Percentiles rank a stretch among this genome's conserved stretches.
These are phyloP conservation scores for Breynia disticha DNA, from an alignment of 441 rosid genomes.

Conservation along the genomic window DNA sequence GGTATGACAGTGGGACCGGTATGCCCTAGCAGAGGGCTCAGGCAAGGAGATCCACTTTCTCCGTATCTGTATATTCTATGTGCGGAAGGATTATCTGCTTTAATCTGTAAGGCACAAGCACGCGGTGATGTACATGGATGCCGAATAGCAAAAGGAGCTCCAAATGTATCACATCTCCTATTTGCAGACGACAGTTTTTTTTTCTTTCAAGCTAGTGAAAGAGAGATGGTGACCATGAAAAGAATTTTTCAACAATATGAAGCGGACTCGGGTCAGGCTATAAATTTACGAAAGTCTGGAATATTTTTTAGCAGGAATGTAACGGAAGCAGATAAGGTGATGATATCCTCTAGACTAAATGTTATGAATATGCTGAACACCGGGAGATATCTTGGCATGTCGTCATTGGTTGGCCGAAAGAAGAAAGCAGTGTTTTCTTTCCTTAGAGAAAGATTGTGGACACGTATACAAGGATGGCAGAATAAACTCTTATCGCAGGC, in stretches of 20 bases:
- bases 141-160: neutral
- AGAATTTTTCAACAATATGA: neutral
- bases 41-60: neutral
- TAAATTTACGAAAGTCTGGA: neutral
- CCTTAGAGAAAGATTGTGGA: neutral
- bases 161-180: neutral
- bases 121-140: neutral
- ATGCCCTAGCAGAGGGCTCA: neutral
- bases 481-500: neutral
- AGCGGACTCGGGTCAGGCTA: neutral
- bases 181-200: constrained; percentile 1
- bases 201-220: neutral
- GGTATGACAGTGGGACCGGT: neutral
- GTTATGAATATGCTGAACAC: neutral
- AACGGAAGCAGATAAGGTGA: neutral
- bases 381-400: neutral
- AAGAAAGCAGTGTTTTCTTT: neutral
- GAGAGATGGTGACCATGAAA: neutral
- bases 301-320: neutral
- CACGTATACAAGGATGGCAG: neutral
- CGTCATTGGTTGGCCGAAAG: neutral
- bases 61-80: neutral
- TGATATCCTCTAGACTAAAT: too few relatives aligned
- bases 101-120: neutral
- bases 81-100: neutral